Conservation (phyloP, 192 early-diverging fungal genomes). For the Coemansia erecta region DNA sequence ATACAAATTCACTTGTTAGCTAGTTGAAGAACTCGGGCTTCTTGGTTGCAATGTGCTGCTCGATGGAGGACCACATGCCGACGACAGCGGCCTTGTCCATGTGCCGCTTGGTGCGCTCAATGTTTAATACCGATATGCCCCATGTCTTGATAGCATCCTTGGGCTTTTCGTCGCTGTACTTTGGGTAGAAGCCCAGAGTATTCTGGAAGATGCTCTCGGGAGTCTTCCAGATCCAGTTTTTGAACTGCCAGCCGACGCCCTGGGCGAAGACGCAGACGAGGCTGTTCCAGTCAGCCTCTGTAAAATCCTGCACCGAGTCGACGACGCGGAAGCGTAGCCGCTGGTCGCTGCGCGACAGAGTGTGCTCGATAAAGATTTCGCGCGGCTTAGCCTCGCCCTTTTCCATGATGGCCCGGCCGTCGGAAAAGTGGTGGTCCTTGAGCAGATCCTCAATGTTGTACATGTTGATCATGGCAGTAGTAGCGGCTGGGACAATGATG, state of each 20-base stretch:
- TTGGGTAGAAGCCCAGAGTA: slow-evolving; percentile 62
- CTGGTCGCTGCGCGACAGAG: slow-evolving; percentile 44
- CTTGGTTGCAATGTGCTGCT: slow-evolving; percentile 37
- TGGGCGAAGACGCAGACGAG: slow-evolving; percentile 89
- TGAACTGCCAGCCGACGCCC: slow-evolving; percentile 94
- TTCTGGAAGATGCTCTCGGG: slow-evolving; percentile 82
- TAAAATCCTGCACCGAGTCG: slow-evolving; percentile 72
- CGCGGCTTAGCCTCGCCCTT: slow-evolving; percentile 66
- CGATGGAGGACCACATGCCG: slow-evolving; percentile 41
- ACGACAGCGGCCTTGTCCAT: slow-evolving; percentile 45
- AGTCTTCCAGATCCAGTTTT: slow-evolving; percentile 82
- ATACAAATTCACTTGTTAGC: not conserved
- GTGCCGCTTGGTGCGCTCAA: slow-evolving; percentile 47
- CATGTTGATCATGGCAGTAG: slow-evolving; percentile 80
- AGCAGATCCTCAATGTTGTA: slow-evolving; percentile 88
- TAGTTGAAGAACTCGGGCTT: slow-evolving; percentile 38
- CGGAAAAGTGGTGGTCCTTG: slow-evolving; percentile 69
- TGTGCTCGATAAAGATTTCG: slow-evolving; percentile 62
- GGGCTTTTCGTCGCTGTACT: slow-evolving; percentile 44
- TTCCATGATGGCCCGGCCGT: slow-evolving; percentile 61
- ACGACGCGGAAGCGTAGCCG: slow-evolving; percentile 70
- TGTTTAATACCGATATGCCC: slow-evolving; percentile 33
- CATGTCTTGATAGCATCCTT: slow-evolving; percentile 35
- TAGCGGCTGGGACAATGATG: slow-evolving; percentile 87
- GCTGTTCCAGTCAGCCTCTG: slow-evolving; percentile 79